Conservation (phyloP, 2,329 filamentous ascomycete genomes). For the Trichoderma endophyticum region DNA sequence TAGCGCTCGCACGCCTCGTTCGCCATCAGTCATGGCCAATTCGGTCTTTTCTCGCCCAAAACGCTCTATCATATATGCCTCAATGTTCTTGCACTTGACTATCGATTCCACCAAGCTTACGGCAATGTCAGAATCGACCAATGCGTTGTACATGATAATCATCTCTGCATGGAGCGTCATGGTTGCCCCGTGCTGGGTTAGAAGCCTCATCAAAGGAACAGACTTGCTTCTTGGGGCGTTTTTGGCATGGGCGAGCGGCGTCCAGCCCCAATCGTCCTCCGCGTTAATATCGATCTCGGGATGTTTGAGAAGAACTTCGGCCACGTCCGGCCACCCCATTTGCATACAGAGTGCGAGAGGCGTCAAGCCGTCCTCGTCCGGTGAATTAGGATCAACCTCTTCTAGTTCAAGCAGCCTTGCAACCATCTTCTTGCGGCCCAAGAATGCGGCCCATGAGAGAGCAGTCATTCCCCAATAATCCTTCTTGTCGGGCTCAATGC, state of each 20-base stretch:
- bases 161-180: neutral
- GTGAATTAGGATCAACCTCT: neutral
- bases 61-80: neutral
- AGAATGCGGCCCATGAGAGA: constrained; percentile 10
- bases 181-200: neutral
- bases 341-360: neutral
- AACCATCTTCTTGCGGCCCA: neutral
- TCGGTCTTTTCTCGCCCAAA: neutral
- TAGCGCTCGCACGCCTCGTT: neutral
- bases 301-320: neutral
- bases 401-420: neutral
- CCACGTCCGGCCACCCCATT: neutral
- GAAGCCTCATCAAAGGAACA: neutral
- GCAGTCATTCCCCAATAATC: constrained; percentile 7
- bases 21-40: neutral
- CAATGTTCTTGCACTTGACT: neutral
- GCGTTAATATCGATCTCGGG: neutral
- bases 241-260: neutral
- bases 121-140: neutral
- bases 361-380: constrained; percentile 6
- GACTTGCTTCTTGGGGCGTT: neutral
- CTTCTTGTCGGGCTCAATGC: constrained; percentile 1
- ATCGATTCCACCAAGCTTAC: neutral
- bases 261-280: neutral
- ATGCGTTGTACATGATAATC: neutral